Conservation (phyloP, 75 land plant species). For the Picea glauca region DNA sequence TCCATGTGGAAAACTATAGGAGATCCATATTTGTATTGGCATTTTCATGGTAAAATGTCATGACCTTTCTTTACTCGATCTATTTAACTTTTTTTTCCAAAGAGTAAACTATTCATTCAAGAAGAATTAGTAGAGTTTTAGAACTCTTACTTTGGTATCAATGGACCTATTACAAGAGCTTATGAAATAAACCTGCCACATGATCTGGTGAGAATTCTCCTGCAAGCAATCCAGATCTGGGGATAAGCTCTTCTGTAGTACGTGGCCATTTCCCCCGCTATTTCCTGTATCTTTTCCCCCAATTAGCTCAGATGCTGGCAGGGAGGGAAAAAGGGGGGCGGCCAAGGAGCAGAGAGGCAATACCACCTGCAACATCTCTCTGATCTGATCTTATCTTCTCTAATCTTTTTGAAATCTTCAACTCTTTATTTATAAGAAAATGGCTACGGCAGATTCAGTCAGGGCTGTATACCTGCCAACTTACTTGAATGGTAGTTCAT, state of each 20-base stretch:
- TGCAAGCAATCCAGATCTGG: not conserved
- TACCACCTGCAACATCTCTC: no score
- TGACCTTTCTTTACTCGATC: not conserved
- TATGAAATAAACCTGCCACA: no score
- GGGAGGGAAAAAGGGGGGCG: not conserved
- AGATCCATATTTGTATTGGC: not conserved
- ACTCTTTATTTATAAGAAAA: no score
- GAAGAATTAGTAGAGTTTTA: not conserved
- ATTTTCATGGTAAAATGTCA: not conserved
- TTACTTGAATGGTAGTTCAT: no score
- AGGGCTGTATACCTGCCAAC: no score
- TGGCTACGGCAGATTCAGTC: no score
- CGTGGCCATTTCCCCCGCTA: not conserved
- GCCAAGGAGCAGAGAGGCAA: no score
- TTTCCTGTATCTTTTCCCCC: not conserved
- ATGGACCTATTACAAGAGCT: not conserved
- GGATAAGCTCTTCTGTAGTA: not conserved
- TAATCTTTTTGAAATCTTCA: no score
- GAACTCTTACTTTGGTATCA: not conserved
- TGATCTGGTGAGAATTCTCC: not conserved
- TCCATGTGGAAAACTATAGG: not conserved
- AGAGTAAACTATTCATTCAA: not conserved
- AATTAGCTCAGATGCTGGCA: not conserved
- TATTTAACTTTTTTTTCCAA: not conserved
- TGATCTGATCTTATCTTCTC: no score